These are phyloP conservation scores for Leccinum pachyderme DNA, from an alignment of 1,284 basidiomycete genomes.

Conservation along the genomic window DNA sequence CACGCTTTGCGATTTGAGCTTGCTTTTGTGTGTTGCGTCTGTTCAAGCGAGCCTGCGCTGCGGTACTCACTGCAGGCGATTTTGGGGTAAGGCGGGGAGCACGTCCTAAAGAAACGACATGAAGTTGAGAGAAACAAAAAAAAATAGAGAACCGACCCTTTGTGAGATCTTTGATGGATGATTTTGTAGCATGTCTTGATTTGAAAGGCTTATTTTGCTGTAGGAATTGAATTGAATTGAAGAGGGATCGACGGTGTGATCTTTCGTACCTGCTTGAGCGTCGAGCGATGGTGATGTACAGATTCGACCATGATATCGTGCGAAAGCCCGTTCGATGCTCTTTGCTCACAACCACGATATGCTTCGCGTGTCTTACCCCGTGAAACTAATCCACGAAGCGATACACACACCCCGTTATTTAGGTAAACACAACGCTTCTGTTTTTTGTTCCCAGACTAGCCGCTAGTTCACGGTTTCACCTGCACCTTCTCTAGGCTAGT, in stretches of 20 bases:
- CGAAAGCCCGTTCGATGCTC: too few relatives aligned
- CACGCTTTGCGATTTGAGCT: slow-evolving; percentile 68
- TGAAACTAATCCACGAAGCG: not conserved
- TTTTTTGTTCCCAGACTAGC: slow-evolving; percentile 6
- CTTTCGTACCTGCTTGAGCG: slow-evolving; percentile 76
- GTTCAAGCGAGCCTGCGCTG: slow-evolving; percentile 64
- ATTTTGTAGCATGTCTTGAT: slow-evolving; percentile 85
- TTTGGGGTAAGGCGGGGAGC: slow-evolving; percentile 55
- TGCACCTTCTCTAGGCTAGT: not conserved
- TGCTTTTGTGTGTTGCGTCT: slow-evolving; percentile 82
- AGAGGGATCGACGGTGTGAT: not conserved
- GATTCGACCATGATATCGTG: slow-evolving; percentile 13
- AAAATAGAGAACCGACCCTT: slow-evolving; percentile 56
- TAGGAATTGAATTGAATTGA: not conserved
- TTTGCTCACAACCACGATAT: too few relatives aligned
- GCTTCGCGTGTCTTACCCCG: too few relatives aligned
- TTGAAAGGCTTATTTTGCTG: slow-evolving; percentile 90
- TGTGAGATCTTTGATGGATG: slow-evolving; percentile 73
- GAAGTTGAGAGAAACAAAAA: not conserved
- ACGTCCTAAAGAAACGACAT: slow-evolving; percentile 43
- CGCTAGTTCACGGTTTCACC: not conserved
- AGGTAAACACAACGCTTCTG: slow-evolving; percentile 14
- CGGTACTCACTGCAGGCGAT: slow-evolving; percentile 34
- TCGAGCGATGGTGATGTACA: slow-evolving; percentile 68
- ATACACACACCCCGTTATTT: slow-evolving; percentile 15